Evolutionary conservation across 495 filamentous ascomycete species (phyloP), one percentile per base, ranked within the genome.

Genomic region (Acidiella bohemica): DNA sequence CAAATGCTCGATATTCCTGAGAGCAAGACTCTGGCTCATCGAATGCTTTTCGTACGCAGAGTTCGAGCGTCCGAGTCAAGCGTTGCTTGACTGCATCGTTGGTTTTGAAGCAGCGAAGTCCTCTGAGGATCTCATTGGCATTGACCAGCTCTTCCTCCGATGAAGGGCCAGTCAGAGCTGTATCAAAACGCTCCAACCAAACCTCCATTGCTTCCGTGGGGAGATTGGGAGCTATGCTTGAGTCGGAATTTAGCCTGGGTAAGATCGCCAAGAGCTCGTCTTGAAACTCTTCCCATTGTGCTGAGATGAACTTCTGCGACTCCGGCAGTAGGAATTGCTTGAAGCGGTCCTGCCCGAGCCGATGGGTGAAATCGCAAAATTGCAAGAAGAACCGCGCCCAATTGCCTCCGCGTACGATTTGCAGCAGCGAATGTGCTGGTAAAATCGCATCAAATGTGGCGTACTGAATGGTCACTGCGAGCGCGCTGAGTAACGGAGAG

Each of bases 391-490:
- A 72, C 36, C 56, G 55, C 43, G 75, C 72, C 36, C 81, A 66
- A 2, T 62, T 66, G 14, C 76, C 75, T 32, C 65, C 70, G 5
- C 73, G 73, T 42, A 88, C 64, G n/a, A 61, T 56, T 25, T 73
- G 67, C 27, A 83, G 63, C 5, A 68, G 46, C 32, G 7, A 16
- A 72, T 84, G 60, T 25, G 64, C 69, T 7, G 84, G 74, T 30
- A 95, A 72, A 36, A 86, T 63, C 12, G 75, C 70, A 50, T 93
- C 83, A 55, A 93, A 73, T 18, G 87, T 78, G 9, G n/a, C 84
- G 74, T 33, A 73, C 66, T 53, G 74, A 42, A 93, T 67, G 4
- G 76, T 59, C 34, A 92, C 76, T 17, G 81, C 77, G 9, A 67
- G 53, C 24, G 59, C 60, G 24, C 66, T 57, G 10, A 62, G 48